Base-by-base conservation (phyloP, 179 eudicot genomes). In the Patellifolia procumbens region DNA sequence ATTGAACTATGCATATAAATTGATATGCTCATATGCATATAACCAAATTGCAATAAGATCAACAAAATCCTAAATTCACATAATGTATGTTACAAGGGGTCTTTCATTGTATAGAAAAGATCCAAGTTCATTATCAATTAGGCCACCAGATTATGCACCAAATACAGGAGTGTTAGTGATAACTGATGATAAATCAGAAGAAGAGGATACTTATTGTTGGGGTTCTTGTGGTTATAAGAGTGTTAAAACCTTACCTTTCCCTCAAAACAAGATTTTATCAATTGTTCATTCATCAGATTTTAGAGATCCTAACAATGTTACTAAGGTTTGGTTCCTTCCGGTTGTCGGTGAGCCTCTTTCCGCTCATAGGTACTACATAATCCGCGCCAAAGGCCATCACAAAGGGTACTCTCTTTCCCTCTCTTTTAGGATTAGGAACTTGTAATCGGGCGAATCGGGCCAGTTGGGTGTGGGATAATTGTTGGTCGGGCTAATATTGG, bases 311-410 rank as follows among this genome's bases (percentile, higher is more conserved):
- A n/a, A n/a, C 2, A 79, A 56, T 79, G 65, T 78, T 10, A 88
- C 87, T 19, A 89, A 85, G 80, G 94, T 88, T 26, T 92, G 97
- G 96, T 88, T 92, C 73, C 74, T 92, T 16, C 96, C 96, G 0
- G 97, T 89, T 71, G 76, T 89, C 39, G 91, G 86, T 52, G 89
- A 87, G 67, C 94, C 97, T 15, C 79, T 91, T n/a, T 91, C 94
- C 9, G 87, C 88, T 59, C 88, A 91, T 78, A 84, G 88, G 58
- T 92, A 91, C 83, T 83, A 88, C 65, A 86, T 88, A 70, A 87
- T 92, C 85, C 85, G 83, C 28, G 96, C 96, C 4, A 75, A 81
- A 75, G 97, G 97, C 65, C 83, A 64, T 45, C 83, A 84, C 73
- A 92, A 87, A 82, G 97, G 97, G 96, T 91, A 88, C 3, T 74